Evolutionary conservation across 2,329 filamentous ascomycete species (phyloP).

Genomic region (Diaporthe capsici): DNA sequence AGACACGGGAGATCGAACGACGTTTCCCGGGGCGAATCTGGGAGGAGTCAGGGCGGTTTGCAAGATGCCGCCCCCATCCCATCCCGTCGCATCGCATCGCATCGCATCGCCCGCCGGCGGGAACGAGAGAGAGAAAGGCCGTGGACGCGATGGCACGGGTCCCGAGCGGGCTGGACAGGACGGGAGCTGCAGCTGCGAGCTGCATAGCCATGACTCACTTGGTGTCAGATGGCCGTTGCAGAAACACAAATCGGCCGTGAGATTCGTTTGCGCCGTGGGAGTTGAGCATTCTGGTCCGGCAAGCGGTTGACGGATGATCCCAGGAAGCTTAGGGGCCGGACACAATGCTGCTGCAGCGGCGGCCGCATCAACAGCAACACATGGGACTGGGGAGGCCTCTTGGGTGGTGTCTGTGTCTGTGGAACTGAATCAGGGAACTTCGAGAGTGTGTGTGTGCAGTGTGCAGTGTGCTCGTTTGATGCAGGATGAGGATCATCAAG

Average conservation of each 20-base stretch:
- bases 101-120: background rate
- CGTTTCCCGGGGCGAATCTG: conserved; percentile 13
- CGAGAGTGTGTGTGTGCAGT: background rate
- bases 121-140: background rate
- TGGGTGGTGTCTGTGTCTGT: background rate
- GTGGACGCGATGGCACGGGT: background rate
- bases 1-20: conserved; percentile 22
- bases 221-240: conserved; percentile 31
- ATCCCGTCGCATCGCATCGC: conserved; percentile 4
- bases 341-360: too few relatives aligned
- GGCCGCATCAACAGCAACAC: background rate
- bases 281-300: background rate
- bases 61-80: conserved; percentile 12
- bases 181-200: background rate
- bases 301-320: conserved; percentile 24
- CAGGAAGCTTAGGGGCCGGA: background rate
- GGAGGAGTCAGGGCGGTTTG: background rate
- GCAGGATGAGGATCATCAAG: conserved; percentile 6
- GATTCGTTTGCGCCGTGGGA: background rate
- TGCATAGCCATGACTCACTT: conserved; percentile 30
- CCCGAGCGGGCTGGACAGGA: background rate
- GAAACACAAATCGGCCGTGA: conserved; percentile 14
- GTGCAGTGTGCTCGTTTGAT: background rate
- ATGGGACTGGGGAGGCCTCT: conserved; percentile 6
- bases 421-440: conserved; percentile 11